Evolutionary conservation across 306 rosid genomes (phyloP).

Genomic region (Rubus idaeus): DNA sequence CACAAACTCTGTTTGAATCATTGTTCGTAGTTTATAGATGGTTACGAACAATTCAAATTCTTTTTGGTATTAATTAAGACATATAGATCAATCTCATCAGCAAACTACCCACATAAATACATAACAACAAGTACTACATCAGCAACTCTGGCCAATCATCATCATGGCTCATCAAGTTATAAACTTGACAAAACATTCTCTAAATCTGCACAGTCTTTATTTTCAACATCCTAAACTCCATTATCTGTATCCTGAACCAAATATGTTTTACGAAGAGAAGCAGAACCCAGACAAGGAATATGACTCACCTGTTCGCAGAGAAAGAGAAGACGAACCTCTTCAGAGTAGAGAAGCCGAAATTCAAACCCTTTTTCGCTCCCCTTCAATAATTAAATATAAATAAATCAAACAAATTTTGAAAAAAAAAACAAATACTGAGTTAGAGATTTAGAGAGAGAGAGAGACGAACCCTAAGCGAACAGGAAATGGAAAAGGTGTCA

Average conservation of each 20-base stretch:
- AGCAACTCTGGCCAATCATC: too few species aligned
- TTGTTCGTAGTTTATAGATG: too few species aligned
- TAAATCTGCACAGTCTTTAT: too few species aligned
- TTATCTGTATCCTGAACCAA: too few species aligned
- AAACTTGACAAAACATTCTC: background rate
- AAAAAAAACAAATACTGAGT: too few species aligned
- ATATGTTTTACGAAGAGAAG: too few species aligned
- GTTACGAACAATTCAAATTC: too few species aligned
- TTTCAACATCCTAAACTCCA: too few species aligned
- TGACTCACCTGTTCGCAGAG: conserved; percentile 9
- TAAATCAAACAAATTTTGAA: too few species aligned
- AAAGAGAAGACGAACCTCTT: background rate
- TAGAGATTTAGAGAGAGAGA: background rate
- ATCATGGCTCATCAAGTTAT: background rate
- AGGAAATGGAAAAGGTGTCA: conserved; percentile 14
- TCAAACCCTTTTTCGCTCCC: conserved; percentile 8
- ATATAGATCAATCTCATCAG: background rate
- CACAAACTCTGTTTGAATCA: background rate
- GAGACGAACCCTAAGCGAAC: conserved; percentile 27
- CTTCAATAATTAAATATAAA: background rate
- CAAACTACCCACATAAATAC: too few species aligned
- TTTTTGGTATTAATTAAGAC: too few species aligned
- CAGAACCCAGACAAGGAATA: background rate
- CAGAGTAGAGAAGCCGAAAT: background rate
- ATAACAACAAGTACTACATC: too few species aligned